phyloP scores from a whole-genome alignment of 257 asterid genomes.

The Solanum raphanifolium region DNA sequence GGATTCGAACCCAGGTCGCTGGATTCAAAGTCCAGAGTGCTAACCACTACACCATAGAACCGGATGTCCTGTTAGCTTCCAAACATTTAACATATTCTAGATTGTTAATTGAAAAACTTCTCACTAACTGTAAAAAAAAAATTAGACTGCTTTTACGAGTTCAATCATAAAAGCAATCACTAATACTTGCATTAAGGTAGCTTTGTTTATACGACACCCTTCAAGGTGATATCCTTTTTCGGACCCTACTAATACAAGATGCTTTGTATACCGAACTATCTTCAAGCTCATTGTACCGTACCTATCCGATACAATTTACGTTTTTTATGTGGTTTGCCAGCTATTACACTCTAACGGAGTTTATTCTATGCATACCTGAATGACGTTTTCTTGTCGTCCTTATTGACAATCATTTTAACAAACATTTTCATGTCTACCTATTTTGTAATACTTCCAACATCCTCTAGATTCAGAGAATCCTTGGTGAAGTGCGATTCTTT shows the following conservation, averaged over 20 bases:
- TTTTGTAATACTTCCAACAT: background rate
- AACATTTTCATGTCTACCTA: background rate
- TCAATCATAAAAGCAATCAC: background rate
- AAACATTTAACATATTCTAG: too few relatives aligned
- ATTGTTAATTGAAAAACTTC: background rate
- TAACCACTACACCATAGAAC: slow-evolving; percentile 87
- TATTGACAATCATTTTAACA: background rate
- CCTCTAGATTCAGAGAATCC: background rate
- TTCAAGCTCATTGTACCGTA: too few relatives aligned
- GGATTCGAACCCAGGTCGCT: slow-evolving; percentile 99
- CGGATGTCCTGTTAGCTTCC: background rate
- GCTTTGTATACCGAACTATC: too few relatives aligned
- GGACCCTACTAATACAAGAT: background rate
- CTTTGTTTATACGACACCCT: background rate
- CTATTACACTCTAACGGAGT: too few relatives aligned
- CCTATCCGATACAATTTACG: too few relatives aligned
- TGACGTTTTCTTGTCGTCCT: background rate
- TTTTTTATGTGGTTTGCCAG: too few relatives aligned
- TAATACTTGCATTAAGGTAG: background rate
- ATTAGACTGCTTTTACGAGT: rapidly evolving
- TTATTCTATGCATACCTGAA: background rate
- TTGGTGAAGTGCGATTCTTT: background rate
- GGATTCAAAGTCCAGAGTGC: slow-evolving; percentile 99
- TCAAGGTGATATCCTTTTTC: background rate
- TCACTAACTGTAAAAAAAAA: background rate